These are phyloP conservation scores for Aspergillus unguis DNA, from an alignment of 2,329 filamentous ascomycete genomes.

Conservation along the genomic window DNA sequence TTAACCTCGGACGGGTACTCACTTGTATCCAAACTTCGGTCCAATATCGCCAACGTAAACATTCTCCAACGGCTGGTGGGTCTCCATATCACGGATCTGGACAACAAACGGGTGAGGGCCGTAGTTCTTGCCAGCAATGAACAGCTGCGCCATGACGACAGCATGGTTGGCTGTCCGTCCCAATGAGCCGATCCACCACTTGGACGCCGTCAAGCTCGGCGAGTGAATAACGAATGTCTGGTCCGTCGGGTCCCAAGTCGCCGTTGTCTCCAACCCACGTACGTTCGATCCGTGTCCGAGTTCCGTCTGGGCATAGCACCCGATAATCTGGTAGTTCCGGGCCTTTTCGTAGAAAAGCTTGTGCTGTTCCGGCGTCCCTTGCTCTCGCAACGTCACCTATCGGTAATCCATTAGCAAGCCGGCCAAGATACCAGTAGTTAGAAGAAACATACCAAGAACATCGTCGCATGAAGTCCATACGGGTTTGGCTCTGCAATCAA, in stretches of 20 bases:
- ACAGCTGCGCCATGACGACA: conserved; percentile 74
- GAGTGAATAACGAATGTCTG: conserved; percentile 74
- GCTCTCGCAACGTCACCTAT: conserved; percentile 65
- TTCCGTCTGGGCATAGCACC: conserved; percentile 79
- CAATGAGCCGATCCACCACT: conserved; percentile 82
- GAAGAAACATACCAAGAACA: conserved; percentile 57
- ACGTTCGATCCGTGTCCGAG: conserved; percentile 77
- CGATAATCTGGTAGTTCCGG: conserved; percentile 67
- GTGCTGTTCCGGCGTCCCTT: conserved; percentile 70
- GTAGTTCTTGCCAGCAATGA: conserved; percentile 64
- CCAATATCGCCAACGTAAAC: conserved; percentile 77
- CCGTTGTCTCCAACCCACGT: conserved; percentile 67
- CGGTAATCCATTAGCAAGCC: conserved; percentile 12
- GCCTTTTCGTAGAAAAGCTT: conserved; percentile 68
- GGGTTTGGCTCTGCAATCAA: conserved; percentile 71
- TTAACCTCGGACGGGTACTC: conserved; percentile 17
- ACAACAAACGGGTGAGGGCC: conserved; percentile 78
- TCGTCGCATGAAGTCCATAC: conserved; percentile 68
- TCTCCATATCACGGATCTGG: conserved; percentile 67
- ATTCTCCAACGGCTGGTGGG: conserved; percentile 65
- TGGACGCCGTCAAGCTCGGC: conserved; percentile 69
- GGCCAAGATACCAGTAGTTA: neutral
- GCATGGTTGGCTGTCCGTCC: conserved; percentile 74
- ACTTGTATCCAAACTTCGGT: conserved; percentile 73
- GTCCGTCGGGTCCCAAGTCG: conserved; percentile 69